These are phyloP conservation scores for Sporothrix dimorphospora DNA, from an alignment of 2,329 filamentous ascomycete species.

Conservation along the genomic window DNA sequence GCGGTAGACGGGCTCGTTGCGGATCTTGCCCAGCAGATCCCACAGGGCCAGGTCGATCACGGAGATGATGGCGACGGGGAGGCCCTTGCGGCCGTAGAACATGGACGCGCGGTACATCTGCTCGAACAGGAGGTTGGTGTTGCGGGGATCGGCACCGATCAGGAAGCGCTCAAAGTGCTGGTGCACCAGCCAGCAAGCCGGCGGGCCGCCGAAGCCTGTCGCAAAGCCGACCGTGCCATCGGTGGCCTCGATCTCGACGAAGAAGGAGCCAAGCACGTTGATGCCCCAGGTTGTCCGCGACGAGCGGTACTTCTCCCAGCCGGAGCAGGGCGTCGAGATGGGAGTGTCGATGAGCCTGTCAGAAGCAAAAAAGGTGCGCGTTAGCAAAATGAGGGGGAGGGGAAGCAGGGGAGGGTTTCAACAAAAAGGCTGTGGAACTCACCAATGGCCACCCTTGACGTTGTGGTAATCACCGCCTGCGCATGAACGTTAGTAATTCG, in stretches of 20 bases:
- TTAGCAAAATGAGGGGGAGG: background rate
- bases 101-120: constrained; percentile 96
- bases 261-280: constrained; percentile 91
- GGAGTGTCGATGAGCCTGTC: constrained; percentile 87
- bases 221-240: constrained; percentile 95
- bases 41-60: constrained; percentile 92
- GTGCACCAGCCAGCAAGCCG: constrained; percentile 90
- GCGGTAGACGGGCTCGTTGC: constrained; percentile 92
- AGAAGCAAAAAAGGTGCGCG: background rate
- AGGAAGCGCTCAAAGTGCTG: constrained; percentile 94
- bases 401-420: background rate
- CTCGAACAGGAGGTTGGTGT: constrained; percentile 91
- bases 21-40: constrained; percentile 89
- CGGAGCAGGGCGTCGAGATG: constrained; percentile 90
- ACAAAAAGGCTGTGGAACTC: constrained; percentile 34
- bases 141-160: constrained; percentile 82
- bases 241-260: constrained; percentile 83
- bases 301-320: constrained; percentile 83
- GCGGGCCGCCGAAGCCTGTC: constrained; percentile 90
- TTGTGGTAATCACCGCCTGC: constrained; percentile 88
- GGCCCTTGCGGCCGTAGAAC: constrained; percentile 94
- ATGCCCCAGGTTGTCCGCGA: constrained; percentile 94
- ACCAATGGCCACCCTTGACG: constrained; percentile 75
- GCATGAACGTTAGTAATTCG: constrained; percentile 39
- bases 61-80: constrained; percentile 87